Base-by-base conservation (phyloP, 2,329 filamentous ascomycete species). In the Neonectria neomacrospora region DNA sequence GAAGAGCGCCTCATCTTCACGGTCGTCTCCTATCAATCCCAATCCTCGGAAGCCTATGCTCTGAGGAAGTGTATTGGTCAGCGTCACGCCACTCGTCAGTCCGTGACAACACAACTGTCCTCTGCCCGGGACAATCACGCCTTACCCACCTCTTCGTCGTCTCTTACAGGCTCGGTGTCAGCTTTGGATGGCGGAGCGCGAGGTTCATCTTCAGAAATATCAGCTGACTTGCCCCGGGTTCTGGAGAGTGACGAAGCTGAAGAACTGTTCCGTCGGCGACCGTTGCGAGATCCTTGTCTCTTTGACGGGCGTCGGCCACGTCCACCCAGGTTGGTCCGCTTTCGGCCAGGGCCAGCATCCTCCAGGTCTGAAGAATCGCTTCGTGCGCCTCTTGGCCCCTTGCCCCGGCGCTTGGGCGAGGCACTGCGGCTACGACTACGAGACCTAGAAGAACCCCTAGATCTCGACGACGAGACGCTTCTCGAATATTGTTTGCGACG, bases 181-280 rank as follows among this genome's bases (percentile, higher is more conserved):
- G 67, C 41, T 34, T 71, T 74, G 52, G 52, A 41, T 42, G 63
- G 56, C 9, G 69, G 60, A 26, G 65, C 68, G 67, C 62, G 65
- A 58, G 68, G 51, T 64, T 72, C 71, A 73, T 75, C 76, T 77
- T 78, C 72, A 67, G 67, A 82, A 83, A 77, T 78, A 87, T 89
- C 86, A 88, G 83, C 85, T 76, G 81, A 82, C 78, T 80, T 85
- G 77, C 81, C 77, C 80, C 79, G 82, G 74, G 76, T 76, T 75
- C 80, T 81, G 76, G 82, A 80, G 73, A 79, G 78, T 76, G 82
- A 82, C 73, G 85, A 84, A 74, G 80, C 80, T 67, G 84, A 84
- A 67, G 85, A 86, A 67, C 80, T 80, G 74, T 81, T 85, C 70
- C 80, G 80, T 75, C 82, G 83, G 68, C 80, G 82, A 50, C 58